Evolutionary conservation across 2,329 filamentous ascomycete genomes (phyloP).

Genomic region (Fusarium subglutinans): DNA sequence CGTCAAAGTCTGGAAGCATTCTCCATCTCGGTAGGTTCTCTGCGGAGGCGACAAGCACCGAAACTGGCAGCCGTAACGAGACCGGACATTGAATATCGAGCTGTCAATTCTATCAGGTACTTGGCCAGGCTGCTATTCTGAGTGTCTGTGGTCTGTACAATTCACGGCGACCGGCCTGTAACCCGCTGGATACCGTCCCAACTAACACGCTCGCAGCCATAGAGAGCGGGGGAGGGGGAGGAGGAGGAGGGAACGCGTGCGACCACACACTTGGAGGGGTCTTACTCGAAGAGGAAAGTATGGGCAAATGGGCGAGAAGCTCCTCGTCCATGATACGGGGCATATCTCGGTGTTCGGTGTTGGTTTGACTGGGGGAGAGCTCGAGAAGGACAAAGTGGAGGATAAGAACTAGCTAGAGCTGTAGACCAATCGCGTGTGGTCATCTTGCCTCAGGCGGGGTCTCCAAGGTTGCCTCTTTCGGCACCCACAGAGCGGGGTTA

Average conservation of each 20-base stretch:
- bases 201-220: slow-evolving; percentile 1
- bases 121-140: not conserved
- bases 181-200: slow-evolving; percentile 28
- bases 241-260: slow-evolving; percentile 8
- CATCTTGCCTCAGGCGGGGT: slow-evolving; percentile 15
- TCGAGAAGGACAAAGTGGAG: slow-evolving; percentile 14
- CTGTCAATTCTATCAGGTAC: not conserved
- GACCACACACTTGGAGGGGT: slow-evolving; percentile 21
- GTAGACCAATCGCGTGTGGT: slow-evolving; percentile 5
- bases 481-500: slow-evolving; percentile 22
- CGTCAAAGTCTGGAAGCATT: slow-evolving; percentile 19
- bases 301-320: slow-evolving; percentile 13
- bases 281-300: slow-evolving; percentile 40
- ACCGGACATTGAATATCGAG: slow-evolving; percentile 11
- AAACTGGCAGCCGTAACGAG: slow-evolving; percentile 8
- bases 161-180: slow-evolving; percentile 18
- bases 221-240: slow-evolving; percentile 25
- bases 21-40: slow-evolving; percentile 3
- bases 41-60: not conserved
- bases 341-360: slow-evolving; percentile 46
- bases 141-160: not conserved
- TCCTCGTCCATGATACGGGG: slow-evolving; percentile 26
- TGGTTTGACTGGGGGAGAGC: slow-evolving; percentile 20
- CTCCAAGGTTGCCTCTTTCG: slow-evolving; percentile 16
- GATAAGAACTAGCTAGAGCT: slow-evolving; percentile 8